phyloP scores from a whole-genome alignment of 2,329 filamentous ascomycete genomes.

The Colletotrichum coccodes region DNA sequence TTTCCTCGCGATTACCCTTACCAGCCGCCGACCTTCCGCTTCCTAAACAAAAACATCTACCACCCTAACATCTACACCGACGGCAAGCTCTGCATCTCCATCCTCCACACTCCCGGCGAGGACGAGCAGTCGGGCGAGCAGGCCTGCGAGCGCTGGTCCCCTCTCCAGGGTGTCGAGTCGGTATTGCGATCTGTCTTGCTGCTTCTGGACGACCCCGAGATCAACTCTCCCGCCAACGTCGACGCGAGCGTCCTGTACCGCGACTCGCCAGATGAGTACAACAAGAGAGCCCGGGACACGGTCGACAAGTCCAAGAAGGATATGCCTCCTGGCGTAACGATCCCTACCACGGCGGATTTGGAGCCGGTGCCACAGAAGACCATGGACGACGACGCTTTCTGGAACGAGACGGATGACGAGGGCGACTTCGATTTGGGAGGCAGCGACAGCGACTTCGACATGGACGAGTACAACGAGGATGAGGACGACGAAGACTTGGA shows the following conservation, averaged over 20 bases:
- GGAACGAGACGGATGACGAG: conserved; percentile 80
- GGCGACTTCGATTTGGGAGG: conserved; percentile 75
- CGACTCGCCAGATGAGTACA: conserved; percentile 76
- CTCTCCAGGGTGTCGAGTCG: conserved; percentile 92
- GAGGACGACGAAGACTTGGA: conserved; percentile 66
- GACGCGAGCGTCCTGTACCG: conserved; percentile 90
- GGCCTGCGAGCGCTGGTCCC: conserved; percentile 93
- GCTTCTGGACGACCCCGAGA: conserved; percentile 92
- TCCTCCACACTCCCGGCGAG: conserved; percentile 91
- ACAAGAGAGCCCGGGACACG: conserved; percentile 73
- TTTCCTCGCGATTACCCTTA: conserved; percentile 93
- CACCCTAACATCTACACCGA: conserved; percentile 96
- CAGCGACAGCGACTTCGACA: conserved; percentile 74
- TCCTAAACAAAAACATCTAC: conserved; percentile 77
- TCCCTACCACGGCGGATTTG: conserved; percentile 80
- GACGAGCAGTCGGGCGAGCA: conserved; percentile 92
- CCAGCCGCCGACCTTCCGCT: conserved; percentile 88
- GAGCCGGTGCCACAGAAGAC: conserved; percentile 68
- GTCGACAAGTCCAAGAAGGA: conserved; percentile 81
- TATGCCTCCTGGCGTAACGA: conserved; percentile 81
- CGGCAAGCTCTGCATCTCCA: conserved; percentile 94
- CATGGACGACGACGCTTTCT: conserved; percentile 81
- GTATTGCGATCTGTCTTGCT: conserved; percentile 93
- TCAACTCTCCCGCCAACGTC: conserved; percentile 93
- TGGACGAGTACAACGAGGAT: conserved; percentile 68